Evolutionary conservation across 2,329 filamentous ascomycete genomes (phyloP), one percentile per base, ranked within the genome.

Genomic region (Xylariaceae sp.): DNA sequence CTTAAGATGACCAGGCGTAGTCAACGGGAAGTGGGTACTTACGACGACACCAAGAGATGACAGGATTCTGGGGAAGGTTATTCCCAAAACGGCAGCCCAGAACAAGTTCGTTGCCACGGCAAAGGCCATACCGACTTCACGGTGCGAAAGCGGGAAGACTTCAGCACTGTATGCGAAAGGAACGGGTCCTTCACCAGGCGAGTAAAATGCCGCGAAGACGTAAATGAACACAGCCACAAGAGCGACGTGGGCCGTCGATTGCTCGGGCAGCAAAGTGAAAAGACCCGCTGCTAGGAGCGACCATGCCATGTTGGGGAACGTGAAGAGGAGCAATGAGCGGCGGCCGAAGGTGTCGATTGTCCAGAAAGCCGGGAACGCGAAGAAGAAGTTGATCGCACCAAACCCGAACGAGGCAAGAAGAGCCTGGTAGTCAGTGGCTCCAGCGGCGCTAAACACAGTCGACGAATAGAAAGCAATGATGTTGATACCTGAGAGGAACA

Each of bases 381-480:
- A 87, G 51, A 87, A 58, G 69, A 86, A 87, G 72, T 87, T 87
- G 62, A 87, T 77, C n/a, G 85, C 70, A 53, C 86, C 86, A 65
- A 87, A 88, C 5, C 85, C 85, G 70, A 84, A 84, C 0, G 85
- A 87, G 2, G 82, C 83, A 47, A 84, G 76, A 13, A 88, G 75
- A 3, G 88, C 84, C 30, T 80, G 74, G 49, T 80, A 81, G 1
- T 78, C 72, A 50, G 60, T 72, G 30, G 83, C 82, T 2, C 85
- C 85, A 1, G 86, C 81, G 1, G 86, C 70, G 39, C 71, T 67
- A 66, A 86, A 86, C 11, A 86, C 77, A 8, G 84, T 87, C 0
- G 84, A 85, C 0, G 83, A 87, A 72, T 91, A 91, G 72, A 91
- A 91, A 0, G 87, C 85, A 57, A 91, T 88, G 58, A 90, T 88